Base-by-base conservation (phyloP, 352 stramenopile genomes). In the Phytophthora quininea region DNA sequence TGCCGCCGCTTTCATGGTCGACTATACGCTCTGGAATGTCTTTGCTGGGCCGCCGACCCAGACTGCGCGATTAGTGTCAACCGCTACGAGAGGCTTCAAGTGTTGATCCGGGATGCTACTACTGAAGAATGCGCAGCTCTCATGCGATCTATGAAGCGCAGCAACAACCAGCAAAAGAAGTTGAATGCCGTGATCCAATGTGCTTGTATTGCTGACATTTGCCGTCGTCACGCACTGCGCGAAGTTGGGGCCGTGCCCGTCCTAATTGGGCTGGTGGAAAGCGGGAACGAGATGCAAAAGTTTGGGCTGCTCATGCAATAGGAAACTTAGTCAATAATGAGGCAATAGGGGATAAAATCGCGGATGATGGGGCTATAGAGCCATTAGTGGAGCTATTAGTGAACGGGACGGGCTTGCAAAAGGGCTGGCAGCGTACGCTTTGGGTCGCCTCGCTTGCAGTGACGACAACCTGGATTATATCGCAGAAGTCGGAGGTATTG, bases 291-390 rank as follows among this genome's bases (percentile, higher is more conserved):
- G 9, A 53, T 37, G 12, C 57, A n/a, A 52, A 29, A 24, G 37
- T 64, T 10, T 64, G 46, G 46, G 33, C 58, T 14, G 56, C 50
- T 37, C 11, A 58, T 33, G 58, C 37, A 9, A 7, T 64, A 0
- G 58, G 48, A 27, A 64, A 64, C 51, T 2, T 64, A 15, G 58
- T 49, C 5, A 31, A 27, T 6, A 31, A 58, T 47, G 30, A 31
- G 9, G 48, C 55, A 29, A 15, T 37, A 4, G 54, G 37, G 10
- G 24, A 4, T 1, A 8, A 30, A 14, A 57, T 56, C 48, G 47
- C 52, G 14, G 15, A 15, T 38, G 29, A 64, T 12, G 58, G 58
- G 33, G 58, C 47, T 31, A 64, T 64, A 12, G 27, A 35, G 30
- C 2, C 40, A 6, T 53, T 64, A 29, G 10, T 62, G 32, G 11